phyloP scores from a whole-genome alignment of 768 basidiomycete genomes.

The Mycena metata region DNA sequence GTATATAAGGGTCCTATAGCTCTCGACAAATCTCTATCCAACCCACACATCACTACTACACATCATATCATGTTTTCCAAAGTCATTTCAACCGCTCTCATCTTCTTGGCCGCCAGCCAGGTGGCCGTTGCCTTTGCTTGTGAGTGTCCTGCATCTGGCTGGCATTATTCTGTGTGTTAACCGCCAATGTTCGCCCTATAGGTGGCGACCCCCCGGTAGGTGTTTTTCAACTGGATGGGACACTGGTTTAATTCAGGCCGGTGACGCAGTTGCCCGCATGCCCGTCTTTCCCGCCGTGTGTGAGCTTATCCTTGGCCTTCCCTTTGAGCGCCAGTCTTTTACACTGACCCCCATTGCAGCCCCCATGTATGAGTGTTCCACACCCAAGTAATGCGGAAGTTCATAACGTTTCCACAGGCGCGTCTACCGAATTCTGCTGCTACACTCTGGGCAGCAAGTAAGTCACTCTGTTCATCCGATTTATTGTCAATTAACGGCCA shows the following conservation, averaged over 20 bases:
- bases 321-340: neutral
- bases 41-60: neutral
- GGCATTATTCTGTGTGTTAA: neutral
- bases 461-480: neutral
- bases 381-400: neutral
- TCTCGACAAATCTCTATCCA: neutral
- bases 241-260: neutral
- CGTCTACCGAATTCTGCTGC: neutral
- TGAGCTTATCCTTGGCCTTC: too few relatives aligned
- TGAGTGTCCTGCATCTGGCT: neutral
- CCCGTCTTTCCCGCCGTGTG: neutral
- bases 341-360: neutral
- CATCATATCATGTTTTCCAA: slow-evolving; percentile 5
- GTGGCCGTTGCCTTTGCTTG: slow-evolving; percentile 3
- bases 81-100: neutral
- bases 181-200: neutral
- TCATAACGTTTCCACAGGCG: neutral
- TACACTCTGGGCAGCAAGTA: slow-evolving; percentile 4
- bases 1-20: neutral
- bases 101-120: neutral
- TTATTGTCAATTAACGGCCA: neutral
- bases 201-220: slow-evolving; percentile 10
- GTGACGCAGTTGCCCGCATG: slow-evolving; percentile 2
- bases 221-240: neutral
- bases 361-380: neutral